These are phyloP conservation scores for Haberlea rhodopensis DNA, from an alignment of 257 asterid species.

Conservation along the genomic window DNA sequence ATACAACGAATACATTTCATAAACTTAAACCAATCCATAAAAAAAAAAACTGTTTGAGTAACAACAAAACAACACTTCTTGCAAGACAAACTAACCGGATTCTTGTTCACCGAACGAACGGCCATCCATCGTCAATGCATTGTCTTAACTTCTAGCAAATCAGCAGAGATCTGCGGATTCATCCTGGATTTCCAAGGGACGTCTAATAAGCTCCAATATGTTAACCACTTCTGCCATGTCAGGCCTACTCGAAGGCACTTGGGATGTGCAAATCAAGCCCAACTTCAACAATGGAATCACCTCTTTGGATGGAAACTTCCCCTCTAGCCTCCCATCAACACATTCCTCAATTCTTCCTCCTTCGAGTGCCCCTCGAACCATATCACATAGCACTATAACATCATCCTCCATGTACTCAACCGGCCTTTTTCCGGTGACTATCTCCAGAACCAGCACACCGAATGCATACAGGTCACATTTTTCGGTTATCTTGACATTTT, in stretches of 20 bases:
- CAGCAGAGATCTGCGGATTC: constrained; percentile 20
- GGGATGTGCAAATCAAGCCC: constrained; percentile 80
- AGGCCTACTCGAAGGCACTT: constrained; percentile 80
- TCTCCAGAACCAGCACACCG: constrained; percentile 66
- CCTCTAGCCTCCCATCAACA: constrained; percentile 51
- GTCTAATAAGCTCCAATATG: constrained; percentile 63
- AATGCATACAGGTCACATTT: constrained; percentile 85
- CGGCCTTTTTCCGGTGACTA: constrained; percentile 68
- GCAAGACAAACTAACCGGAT: background rate
- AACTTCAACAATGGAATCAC: constrained; percentile 70
- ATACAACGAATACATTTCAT: background rate
- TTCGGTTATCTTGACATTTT: constrained; percentile 75
- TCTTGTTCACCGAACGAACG: background rate
- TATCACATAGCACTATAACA: constrained; percentile 71
- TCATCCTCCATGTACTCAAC: constrained; percentile 89
- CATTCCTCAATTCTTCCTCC: constrained; percentile 70
- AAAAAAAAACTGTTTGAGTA: no score
- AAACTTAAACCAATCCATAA: background rate
- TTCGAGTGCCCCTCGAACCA: constrained; percentile 72
- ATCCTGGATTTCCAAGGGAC: constrained; percentile 50
- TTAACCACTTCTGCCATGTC: constrained; percentile 81
- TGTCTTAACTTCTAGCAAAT: background rate
- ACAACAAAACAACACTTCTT: background rate
- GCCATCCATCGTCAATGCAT: no score
- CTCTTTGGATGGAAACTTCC: constrained; percentile 59